A percentile compares a stretch with the other conserved stretches of the same genome.
phyloP scores from a whole-genome alignment of 352 stramenopile species.

The Phytopythium cucurbitacearum region DNA sequence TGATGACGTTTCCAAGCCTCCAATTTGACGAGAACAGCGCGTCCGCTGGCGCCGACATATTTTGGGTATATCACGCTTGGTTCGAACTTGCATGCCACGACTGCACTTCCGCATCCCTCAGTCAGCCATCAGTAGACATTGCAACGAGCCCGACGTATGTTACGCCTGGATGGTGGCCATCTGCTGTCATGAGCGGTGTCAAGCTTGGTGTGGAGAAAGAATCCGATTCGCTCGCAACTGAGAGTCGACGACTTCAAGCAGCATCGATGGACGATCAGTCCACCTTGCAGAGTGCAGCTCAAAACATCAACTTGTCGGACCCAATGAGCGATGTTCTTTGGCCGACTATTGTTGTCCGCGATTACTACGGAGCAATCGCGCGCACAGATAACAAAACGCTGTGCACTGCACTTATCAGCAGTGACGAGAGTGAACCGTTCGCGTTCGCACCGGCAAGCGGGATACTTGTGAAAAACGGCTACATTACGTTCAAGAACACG shows the following conservation, averaged over 20 bases:
- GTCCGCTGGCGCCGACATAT: conserved; percentile 37
- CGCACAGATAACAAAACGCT: conserved; percentile 37
- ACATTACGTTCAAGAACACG: conserved; percentile 44
- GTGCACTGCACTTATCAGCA: conserved; percentile 14
- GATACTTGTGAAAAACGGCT: conserved; percentile 26
- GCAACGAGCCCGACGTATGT: conserved; percentile 41
- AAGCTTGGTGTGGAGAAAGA: conserved; percentile 22
- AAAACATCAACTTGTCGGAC: conserved; percentile 10
- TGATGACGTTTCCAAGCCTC: conserved; percentile 6
- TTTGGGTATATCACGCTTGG: conserved; percentile 50
- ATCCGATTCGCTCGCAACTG: neutral
- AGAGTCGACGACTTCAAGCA: neutral
- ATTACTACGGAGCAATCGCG: conserved; percentile 57
- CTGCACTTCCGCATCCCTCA: conserved; percentile 16
- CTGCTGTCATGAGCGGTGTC: conserved; percentile 56
- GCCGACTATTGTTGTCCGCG: conserved; percentile 55
- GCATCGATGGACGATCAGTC: no score
- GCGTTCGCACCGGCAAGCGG: conserved; percentile 31
- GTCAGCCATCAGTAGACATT: conserved; percentile 2
- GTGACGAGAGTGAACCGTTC: conserved; percentile 29
- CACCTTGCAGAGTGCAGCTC: neutral
- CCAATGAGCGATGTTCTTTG: conserved; percentile 24
- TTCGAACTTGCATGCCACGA: conserved; percentile 31
- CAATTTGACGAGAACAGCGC: conserved; percentile 38
- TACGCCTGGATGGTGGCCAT: conserved; percentile 50